phyloP scores from a whole-genome alignment of 2,329 filamentous ascomycete species.

The Sporothrix brasiliensis region DNA sequence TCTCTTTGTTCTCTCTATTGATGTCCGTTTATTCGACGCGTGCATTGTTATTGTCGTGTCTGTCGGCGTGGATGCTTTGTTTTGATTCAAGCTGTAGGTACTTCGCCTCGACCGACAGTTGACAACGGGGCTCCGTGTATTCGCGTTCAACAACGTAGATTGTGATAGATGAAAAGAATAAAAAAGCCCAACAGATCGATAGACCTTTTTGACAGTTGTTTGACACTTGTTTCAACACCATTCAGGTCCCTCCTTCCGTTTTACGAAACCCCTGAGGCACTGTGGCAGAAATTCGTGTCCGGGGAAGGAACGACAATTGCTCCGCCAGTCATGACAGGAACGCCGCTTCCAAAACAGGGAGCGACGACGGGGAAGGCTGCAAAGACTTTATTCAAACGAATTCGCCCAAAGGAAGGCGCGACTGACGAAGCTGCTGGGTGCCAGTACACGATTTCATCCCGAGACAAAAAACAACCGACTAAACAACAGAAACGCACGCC shows the following conservation, averaged over 20 bases:
- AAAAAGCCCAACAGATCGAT: neutral
- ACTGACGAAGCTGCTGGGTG: neutral
- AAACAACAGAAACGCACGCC: neutral
- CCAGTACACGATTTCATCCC: too few species aligned
- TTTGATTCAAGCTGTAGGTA: too few species aligned
- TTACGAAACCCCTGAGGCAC: neutral
- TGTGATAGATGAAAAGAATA: neutral
- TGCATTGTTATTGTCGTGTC: neutral
- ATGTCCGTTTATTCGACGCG: too few species aligned
- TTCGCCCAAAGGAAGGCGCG: neutral
- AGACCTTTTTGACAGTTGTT: too few species aligned
- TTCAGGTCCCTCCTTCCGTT: neutral
- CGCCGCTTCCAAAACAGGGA: neutral
- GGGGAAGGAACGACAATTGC: conserved; percentile 25
- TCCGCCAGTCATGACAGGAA: neutral
- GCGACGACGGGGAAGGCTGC: too few species aligned
- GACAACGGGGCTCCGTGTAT: too few species aligned
- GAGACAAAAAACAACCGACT: neutral
- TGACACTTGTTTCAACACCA: too few species aligned
- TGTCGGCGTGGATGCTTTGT: too few species aligned
- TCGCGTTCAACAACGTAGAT: neutral
- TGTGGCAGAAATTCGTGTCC: neutral
- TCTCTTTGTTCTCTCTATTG: neutral
- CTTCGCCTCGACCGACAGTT: too few species aligned
- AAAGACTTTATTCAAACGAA: too few species aligned